These are phyloP conservation scores for Fraxinus baroniana DNA, from an alignment of 305 asterid genomes.

Conservation along the genomic window DNA sequence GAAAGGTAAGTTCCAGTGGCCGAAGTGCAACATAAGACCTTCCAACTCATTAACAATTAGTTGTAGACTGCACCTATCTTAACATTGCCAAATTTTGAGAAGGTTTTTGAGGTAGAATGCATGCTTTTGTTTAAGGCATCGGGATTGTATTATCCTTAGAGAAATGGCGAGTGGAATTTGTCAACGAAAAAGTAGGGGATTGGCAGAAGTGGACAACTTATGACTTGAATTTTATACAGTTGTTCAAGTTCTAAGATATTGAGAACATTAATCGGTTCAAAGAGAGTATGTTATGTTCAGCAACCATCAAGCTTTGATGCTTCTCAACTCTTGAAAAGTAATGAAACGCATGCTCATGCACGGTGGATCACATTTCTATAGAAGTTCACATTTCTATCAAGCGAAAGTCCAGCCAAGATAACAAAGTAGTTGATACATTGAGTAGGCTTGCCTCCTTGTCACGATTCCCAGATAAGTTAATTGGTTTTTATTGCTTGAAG, in stretches of 20 bases:
- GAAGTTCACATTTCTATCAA: background rate
- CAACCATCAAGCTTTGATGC: too few species aligned
- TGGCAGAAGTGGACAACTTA: background rate
- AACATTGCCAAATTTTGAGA: background rate
- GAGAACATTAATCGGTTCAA: background rate
- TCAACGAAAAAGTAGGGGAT: too few species aligned
- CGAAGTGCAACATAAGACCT: background rate
- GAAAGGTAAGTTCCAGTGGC: background rate
- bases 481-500: background rate
- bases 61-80: background rate
- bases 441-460: background rate
- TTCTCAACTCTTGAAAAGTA: too few species aligned
- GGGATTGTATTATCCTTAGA: background rate
- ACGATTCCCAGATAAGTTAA: too few species aligned
- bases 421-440: background rate
- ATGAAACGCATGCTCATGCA: background rate
- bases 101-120: background rate
- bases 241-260: background rate
- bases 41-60: background rate
- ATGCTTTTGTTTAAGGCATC: background rate
- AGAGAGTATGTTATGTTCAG: background rate
- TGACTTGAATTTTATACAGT: background rate
- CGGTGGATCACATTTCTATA: background rate
- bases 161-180: background rate
- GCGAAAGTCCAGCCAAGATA: background rate